Evolutionary conservation across 2,329 filamentous ascomycete species (phyloP).

Genomic region (Neonectria magnoliae): DNA sequence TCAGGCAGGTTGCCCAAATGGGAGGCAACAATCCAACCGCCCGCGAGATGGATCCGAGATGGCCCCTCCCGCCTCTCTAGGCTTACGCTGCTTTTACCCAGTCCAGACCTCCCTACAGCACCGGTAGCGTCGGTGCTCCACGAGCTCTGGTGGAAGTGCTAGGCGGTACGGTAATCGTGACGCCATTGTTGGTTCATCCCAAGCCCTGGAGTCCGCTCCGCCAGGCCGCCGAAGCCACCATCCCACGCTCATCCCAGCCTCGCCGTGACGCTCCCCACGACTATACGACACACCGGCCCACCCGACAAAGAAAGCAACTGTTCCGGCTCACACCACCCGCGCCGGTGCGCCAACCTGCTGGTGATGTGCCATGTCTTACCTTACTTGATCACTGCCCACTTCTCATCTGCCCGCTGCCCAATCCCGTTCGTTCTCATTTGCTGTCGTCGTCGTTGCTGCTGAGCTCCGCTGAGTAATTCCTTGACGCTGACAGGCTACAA

Average conservation of each 20-base stretch:
- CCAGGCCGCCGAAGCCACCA: slow-evolving; percentile 23
- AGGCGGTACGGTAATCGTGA: slow-evolving; percentile 31
- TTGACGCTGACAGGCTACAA: slow-evolving; percentile 46
- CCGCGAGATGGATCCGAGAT: slow-evolving; percentile 18
- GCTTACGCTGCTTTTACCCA: slow-evolving; percentile 12
- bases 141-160: slow-evolving; percentile 14
- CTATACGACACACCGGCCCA: slow-evolving; percentile 30
- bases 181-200: slow-evolving; percentile 38
- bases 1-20: slow-evolving; percentile 35
- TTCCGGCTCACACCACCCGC: slow-evolving; percentile 36
- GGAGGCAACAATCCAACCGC: slow-evolving; percentile 19
- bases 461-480: slow-evolving; percentile 49
- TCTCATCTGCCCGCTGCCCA: slow-evolving; percentile 19
- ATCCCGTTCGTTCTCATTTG: slow-evolving; percentile 31
- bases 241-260: slow-evolving; percentile 34
- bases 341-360: slow-evolving; percentile 25
- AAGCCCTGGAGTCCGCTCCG: slow-evolving; percentile 17
- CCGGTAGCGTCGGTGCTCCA: slow-evolving; percentile 20
- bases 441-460: slow-evolving; percentile 30
- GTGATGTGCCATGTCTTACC: not conserved
- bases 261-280: slow-evolving; percentile 33
- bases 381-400: slow-evolving; percentile 5
- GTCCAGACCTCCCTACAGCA: slow-evolving; percentile 12
- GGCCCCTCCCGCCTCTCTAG: not conserved
- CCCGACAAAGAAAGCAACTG: slow-evolving; percentile 26